Evolutionary conservation across 306 rosid species (phyloP).

Genomic region (Citrullus amarus): DNA sequence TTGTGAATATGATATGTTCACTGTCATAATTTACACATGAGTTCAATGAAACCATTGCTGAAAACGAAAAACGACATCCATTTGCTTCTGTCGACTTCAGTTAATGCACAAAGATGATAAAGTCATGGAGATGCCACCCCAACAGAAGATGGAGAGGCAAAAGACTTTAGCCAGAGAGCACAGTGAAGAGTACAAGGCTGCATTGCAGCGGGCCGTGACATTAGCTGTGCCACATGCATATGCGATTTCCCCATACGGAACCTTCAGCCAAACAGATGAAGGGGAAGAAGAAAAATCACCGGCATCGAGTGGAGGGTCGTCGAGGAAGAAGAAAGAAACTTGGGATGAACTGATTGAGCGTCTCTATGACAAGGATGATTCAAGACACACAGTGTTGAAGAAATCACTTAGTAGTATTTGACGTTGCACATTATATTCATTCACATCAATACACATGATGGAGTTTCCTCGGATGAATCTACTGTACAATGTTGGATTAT

Average conservation of each 20-base stretch:
- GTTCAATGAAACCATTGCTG: background rate
- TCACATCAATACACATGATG: background rate
- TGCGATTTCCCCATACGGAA: conserved; percentile 57
- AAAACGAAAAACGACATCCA: background rate
- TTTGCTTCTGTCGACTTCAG: conserved; percentile 26
- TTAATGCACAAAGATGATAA: conserved; percentile 50
- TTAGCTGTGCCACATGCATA: conserved; percentile 71
- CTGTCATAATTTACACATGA: background rate
- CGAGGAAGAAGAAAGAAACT: conserved; percentile 33
- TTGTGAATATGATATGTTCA: background rate
- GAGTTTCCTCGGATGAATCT: background rate
- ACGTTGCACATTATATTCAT: background rate
- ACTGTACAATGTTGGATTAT: background rate
- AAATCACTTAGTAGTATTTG: conserved; percentile 17
- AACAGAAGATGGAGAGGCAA: conserved; percentile 77
- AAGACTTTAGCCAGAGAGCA: conserved; percentile 51
- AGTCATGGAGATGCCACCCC: conserved; percentile 48
- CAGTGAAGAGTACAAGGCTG: conserved; percentile 61
- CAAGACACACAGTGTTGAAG: conserved; percentile 36
- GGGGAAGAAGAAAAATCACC: conserved; percentile 23
- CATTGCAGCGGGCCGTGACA: conserved; percentile 78
- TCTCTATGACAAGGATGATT: conserved; percentile 39
- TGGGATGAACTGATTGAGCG: conserved; percentile 53
- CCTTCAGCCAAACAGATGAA: conserved; percentile 42
- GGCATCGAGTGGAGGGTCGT: conserved; percentile 34